Percentiles rank a stretch among this genome's conserved stretches.
These are phyloP conservation scores for Dillenia suffruticosa DNA, from an alignment of 164 flowering plant genomes.

Conservation along the genomic window DNA sequence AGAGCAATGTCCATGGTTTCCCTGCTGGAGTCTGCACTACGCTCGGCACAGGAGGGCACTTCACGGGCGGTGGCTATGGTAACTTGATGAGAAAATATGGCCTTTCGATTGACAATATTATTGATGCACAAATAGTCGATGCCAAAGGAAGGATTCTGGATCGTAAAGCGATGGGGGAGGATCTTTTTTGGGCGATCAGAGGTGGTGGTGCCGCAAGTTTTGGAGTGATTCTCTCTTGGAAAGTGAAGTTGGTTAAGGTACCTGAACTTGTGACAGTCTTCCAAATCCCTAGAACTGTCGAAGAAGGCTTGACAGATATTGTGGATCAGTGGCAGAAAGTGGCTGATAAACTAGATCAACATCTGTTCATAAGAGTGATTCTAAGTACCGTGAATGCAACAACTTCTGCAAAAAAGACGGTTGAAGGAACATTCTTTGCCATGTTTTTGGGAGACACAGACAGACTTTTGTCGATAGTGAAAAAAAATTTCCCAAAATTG, in stretches of 20 bases:
- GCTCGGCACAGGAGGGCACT: conserved; percentile 34
- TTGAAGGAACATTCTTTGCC: background rate
- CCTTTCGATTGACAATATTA: too few relatives aligned
- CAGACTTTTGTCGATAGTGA: background rate
- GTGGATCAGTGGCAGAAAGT: conserved; percentile 8
- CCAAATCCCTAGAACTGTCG: background rate
- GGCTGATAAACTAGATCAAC: conserved; percentile 1
- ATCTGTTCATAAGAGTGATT: background rate
- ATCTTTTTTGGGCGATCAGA: conserved; percentile 48
- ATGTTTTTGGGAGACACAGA: background rate
- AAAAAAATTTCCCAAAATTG: background rate
- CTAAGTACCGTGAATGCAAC: background rate
- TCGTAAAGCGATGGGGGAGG: conserved; percentile 46
- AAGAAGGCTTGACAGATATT: conserved; percentile 3
- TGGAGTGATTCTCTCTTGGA: conserved; percentile 10
- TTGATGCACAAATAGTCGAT: too few relatives aligned
- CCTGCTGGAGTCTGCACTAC: conserved; percentile 41
- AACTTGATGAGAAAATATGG: too few relatives aligned
- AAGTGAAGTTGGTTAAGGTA: conserved; percentile 10
- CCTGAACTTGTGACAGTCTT: conserved; percentile 19
- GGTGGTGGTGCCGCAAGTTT: conserved; percentile 37
- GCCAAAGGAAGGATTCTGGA: conserved; percentile 15
- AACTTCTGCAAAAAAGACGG: background rate
- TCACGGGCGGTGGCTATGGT: conserved; percentile 23
- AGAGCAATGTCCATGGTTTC: conserved; percentile 32